Evolutionary conservation across 176 grass and related monocot genomes (phyloP).

Genomic region (Zea mays): DNA sequence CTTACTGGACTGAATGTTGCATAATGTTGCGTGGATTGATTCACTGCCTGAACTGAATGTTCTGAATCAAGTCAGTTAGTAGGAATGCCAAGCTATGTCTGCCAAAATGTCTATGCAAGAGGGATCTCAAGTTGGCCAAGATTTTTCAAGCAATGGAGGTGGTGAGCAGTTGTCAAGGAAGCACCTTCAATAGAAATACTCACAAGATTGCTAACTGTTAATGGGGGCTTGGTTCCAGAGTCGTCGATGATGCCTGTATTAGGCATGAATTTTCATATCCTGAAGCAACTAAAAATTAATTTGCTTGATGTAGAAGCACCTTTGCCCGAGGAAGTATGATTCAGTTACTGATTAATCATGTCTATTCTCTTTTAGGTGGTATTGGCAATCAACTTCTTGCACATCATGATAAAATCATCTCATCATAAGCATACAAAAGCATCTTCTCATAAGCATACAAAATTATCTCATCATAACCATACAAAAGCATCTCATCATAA

Average conservation of each 20-base stretch:
- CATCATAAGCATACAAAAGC: too few relatives aligned
- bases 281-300: slow-evolving; percentile 78
- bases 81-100: slow-evolving; percentile 42
- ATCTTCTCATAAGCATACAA: too few relatives aligned
- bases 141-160: slow-evolving; percentile 39
- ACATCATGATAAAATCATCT: slow-evolving; percentile 62
- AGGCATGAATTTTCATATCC: slow-evolving; percentile 72
- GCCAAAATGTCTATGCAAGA: slow-evolving; percentile 36
- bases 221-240: slow-evolving; percentile 63
- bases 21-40: too few relatives aligned
- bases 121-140: slow-evolving; percentile 42
- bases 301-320: slow-evolving; percentile 92
- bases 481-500: too few relatives aligned
- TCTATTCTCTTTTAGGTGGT: slow-evolving; percentile 66
- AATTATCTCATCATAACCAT: too few relatives aligned
- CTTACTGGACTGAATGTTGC: too few relatives aligned
- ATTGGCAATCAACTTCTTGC: slow-evolving; percentile 66
- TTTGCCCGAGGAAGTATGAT: slow-evolving; percentile 55
- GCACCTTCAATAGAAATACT: slow-evolving; percentile 50
- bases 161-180: slow-evolving; percentile 50
- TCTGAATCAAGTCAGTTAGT: too few relatives aligned
- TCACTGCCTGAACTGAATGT: too few relatives aligned
- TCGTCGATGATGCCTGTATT: slow-evolving; percentile 66
- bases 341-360: slow-evolving; percentile 31
- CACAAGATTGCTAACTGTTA: slow-evolving; percentile 47